Conservation (phyloP, 495 filamentous ascomycete genomes). For the Talaromyces trachyspermus region DNA sequence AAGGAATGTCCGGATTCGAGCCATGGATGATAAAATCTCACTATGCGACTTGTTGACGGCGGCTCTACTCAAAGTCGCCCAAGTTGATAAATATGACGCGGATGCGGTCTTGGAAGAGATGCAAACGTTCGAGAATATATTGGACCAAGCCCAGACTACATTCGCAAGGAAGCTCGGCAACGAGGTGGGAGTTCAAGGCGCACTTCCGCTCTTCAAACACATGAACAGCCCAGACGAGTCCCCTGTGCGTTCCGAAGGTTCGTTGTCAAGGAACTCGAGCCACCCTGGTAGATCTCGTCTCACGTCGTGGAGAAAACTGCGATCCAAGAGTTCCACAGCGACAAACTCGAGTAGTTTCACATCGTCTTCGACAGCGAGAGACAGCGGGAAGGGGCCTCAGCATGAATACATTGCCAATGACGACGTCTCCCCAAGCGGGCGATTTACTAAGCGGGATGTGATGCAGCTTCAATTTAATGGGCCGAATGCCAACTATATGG, state of each 20-base stretch:
- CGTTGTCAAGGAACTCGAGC: slow-evolving; percentile 47
- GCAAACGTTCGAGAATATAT: slow-evolving; percentile 78
- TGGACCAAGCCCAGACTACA: slow-evolving; percentile 74
- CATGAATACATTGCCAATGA: slow-evolving; percentile 79
- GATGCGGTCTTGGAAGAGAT: slow-evolving; percentile 92
- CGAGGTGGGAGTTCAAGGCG: slow-evolving; percentile 78
- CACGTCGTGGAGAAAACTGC: slow-evolving; percentile 73
- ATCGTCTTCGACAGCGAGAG: slow-evolving; percentile 16
- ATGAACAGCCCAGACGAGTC: slow-evolving; percentile 28
- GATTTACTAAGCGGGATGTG: slow-evolving; percentile 59
- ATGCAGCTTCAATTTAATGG: slow-evolving; percentile 64
- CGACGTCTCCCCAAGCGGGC: slow-evolving; percentile 52
- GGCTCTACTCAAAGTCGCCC: slow-evolving; percentile 72
- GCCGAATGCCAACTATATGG: slow-evolving; percentile 85
- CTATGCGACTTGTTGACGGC: slow-evolving; percentile 89
- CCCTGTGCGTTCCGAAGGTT: slow-evolving; percentile 21
- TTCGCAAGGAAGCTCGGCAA: slow-evolving; percentile 78
- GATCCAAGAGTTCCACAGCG: slow-evolving; percentile 70
- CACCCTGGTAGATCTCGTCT: slow-evolving; percentile 59
- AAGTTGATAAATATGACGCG: slow-evolving; percentile 80
- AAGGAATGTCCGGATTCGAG: slow-evolving; percentile 86
- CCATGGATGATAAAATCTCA: slow-evolving; percentile 88
- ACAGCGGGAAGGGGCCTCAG: slow-evolving; percentile 50
- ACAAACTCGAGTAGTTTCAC: slow-evolving; percentile 19
- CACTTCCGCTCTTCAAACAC: slow-evolving; percentile 60